phyloP scores from a whole-genome alignment of 441 rosid genomes.

The Dalechampia spathulata region DNA sequence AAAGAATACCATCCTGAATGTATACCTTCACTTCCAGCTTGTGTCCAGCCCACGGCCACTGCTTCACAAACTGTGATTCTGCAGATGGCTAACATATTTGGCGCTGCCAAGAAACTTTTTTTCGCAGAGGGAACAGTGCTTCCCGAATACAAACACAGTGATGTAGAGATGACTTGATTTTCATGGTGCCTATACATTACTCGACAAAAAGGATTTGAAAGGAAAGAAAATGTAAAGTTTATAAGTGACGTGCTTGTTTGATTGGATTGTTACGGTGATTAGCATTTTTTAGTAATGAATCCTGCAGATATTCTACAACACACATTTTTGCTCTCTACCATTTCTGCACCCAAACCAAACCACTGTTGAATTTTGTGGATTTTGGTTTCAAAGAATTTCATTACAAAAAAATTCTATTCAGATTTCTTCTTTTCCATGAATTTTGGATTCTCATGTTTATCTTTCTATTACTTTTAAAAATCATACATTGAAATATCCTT shows the following conservation, averaged over 20 bases:
- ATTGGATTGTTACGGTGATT: slow-evolving; percentile 2
- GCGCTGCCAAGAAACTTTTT: slow-evolving; percentile 45
- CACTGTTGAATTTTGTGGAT: too few species aligned
- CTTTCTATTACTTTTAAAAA: too few species aligned
- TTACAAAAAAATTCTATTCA: too few species aligned
- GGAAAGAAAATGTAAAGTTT: slow-evolving; percentile 5
- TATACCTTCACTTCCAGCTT: slow-evolving; percentile 56
- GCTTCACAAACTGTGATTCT: slow-evolving; percentile 43
- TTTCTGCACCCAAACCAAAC: too few species aligned
- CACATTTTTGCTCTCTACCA: too few species aligned
- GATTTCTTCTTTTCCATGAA: too few species aligned
- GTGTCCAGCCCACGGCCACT: slow-evolving; percentile 35
- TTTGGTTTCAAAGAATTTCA: too few species aligned
- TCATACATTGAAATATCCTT: too few species aligned
- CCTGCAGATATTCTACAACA: background rate
- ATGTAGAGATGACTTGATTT: slow-evolving; percentile 21
- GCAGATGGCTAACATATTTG: slow-evolving; percentile 58
- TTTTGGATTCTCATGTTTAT: too few species aligned
- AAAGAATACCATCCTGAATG: slow-evolving; percentile 71
- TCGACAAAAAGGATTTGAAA: slow-evolving; percentile 1
- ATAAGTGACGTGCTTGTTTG: slow-evolving; percentile 1
- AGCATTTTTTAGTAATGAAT: background rate
- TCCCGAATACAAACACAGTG: slow-evolving; percentile 19
- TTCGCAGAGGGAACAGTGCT: slow-evolving; percentile 37
- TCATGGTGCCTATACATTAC: slow-evolving; percentile 5